Evolutionary conservation across 1,284 basidiomycete genomes (phyloP).

Genomic region (Trichosporon sp.): DNA sequence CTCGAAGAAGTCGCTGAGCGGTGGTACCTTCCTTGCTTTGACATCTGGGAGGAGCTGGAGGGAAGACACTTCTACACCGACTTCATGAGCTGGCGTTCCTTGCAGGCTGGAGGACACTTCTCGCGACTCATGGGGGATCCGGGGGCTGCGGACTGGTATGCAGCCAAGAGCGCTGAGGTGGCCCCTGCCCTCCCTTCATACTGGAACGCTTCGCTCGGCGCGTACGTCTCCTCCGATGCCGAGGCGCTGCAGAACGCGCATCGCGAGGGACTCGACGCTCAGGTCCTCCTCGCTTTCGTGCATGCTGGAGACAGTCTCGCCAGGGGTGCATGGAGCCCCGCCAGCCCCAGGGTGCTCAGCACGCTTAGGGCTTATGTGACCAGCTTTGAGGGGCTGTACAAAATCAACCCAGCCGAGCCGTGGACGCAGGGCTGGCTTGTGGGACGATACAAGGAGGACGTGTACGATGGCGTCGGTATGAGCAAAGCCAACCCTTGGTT

Average conservation of each 20-base stretch:
- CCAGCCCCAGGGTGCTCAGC: conserved; percentile 31
- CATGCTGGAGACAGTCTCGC: conserved; percentile 33
- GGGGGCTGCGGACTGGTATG: conserved; percentile 42
- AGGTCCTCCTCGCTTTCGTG: conserved; percentile 46
- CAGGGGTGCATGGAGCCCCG: conserved; percentile 12
- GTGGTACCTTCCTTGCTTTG: conserved; percentile 46
- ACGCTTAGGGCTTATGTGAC: conserved; percentile 42
- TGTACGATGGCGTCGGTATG: conserved; percentile 48
- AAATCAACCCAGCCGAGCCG: conserved; percentile 36
- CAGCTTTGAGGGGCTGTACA: conserved; percentile 45
- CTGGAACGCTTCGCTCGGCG: conserved; percentile 3
- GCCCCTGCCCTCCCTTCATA: conserved; percentile 34
- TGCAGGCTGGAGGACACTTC: conserved; percentile 46
- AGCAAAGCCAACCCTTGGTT: conserved; percentile 49
- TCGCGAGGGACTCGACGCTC: conserved; percentile 46
- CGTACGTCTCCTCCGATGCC: background rate
- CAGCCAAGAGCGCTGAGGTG: conserved; percentile 30
- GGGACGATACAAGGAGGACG: conserved; percentile 50
- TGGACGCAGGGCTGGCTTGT: conserved; percentile 46
- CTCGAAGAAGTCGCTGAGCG: conserved; percentile 50
- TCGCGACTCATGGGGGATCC: conserved; percentile 43
- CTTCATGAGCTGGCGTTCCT: conserved; percentile 41
- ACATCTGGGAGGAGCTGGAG: conserved; percentile 47
- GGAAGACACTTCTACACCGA: conserved; percentile 51
- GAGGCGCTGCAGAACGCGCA: background rate